Base-by-base conservation (phyloP, 169 alveolate species). In the Cryptosporidium sp. region DNA sequence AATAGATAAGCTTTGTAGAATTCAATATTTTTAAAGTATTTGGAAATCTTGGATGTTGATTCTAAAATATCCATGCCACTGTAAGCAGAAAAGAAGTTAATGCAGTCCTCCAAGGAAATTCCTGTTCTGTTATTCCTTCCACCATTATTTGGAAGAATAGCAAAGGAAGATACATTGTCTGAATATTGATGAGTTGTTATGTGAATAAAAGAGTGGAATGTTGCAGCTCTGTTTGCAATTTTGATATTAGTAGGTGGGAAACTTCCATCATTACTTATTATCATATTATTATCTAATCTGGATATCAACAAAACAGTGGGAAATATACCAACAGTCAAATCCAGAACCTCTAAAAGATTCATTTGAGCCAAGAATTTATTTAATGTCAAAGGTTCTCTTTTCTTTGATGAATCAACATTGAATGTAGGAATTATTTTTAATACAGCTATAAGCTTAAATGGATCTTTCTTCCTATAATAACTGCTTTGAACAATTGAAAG, bases 201-300 rank as follows among this genome's bases (percentile, higher is more conserved):
- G 18, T 73, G 26, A 7, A 68, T 23, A 1, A 73, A 73, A 21
- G 65, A 53, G 33, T 73, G 58, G 35, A 73, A 73, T 5, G 33
- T 16, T 1, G 86, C 86, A 21, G 86, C 86, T 26, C 86, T 53
- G 71, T 73, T 73, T n/a, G 86, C 86, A 7, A 58, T 33, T 10
- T 1, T 2, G 35, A 58, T 21, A 0, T 3, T 3, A 1, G 29
- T 16, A 10, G 21, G 21, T 1, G 16, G 8, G n/a, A 53, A 56
- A 3, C n/a, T 18, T 12, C 53, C 52, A 7, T 72, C 23, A 8
- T 14, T 53, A 35, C 70, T 51, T 12, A 12, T 35, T 26, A 73
- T 0, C 35, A 26, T 53, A 33, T 35, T 1, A n/a, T 0, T 5
- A 6, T 3, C 14, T 29, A 21, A 21, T 7, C 10, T 9, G 14